These are phyloP conservation scores for Diaporthe sp. DNA, from an alignment of 2,329 filamentous ascomycete species.

Conservation along the genomic window DNA sequence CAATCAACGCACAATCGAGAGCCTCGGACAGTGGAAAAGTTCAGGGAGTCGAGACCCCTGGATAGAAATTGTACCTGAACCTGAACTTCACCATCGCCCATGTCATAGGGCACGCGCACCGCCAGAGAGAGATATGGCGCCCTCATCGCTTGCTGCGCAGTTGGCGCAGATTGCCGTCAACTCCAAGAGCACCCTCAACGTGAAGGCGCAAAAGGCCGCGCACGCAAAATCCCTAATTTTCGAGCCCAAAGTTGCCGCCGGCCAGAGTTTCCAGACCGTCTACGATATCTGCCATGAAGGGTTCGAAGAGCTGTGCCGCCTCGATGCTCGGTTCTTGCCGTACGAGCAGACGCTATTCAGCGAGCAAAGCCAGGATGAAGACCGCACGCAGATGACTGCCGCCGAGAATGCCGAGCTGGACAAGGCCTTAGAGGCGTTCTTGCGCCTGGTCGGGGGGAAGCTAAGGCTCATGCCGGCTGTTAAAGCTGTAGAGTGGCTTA, in stretches of 20 bases:
- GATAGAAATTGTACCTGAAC: slow-evolving; percentile 20
- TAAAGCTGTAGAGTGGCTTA: slow-evolving; percentile 94
- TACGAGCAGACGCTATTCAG: slow-evolving; percentile 90
- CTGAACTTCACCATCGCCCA: slow-evolving; percentile 21
- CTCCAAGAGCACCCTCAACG: slow-evolving; percentile 90
- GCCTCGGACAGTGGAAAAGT: slow-evolving; percentile 20
- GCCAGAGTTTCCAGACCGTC: slow-evolving; percentile 91
- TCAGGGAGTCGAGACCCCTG: slow-evolving; percentile 26
- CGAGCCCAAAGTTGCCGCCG: slow-evolving; percentile 85
- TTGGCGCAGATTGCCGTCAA: slow-evolving; percentile 91
- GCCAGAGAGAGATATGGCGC: slow-evolving; percentile 35
- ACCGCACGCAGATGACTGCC: slow-evolving; percentile 86
- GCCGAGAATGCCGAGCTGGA: slow-evolving; percentile 88
- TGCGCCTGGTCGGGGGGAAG: slow-evolving; percentile 82
- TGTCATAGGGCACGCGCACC: slow-evolving; percentile 32
- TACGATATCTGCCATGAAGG: slow-evolving; percentile 90
- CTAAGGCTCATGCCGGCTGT: slow-evolving; percentile 88
- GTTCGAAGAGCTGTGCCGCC: slow-evolving; percentile 89
- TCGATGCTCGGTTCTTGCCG: slow-evolving; percentile 83
- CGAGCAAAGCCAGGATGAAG: slow-evolving; percentile 91
- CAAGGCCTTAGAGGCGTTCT: slow-evolving; percentile 81
- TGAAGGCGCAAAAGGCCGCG: slow-evolving; percentile 91
- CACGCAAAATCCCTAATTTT: slow-evolving; percentile 97
- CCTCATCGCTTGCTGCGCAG: slow-evolving; percentile 87
- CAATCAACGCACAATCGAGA: slow-evolving; percentile 8